Evolutionary conservation across 352 stramenopile genomes (phyloP), one percentile per base, ranked within the genome.

Genomic region (Phytophthora sojae): DNA sequence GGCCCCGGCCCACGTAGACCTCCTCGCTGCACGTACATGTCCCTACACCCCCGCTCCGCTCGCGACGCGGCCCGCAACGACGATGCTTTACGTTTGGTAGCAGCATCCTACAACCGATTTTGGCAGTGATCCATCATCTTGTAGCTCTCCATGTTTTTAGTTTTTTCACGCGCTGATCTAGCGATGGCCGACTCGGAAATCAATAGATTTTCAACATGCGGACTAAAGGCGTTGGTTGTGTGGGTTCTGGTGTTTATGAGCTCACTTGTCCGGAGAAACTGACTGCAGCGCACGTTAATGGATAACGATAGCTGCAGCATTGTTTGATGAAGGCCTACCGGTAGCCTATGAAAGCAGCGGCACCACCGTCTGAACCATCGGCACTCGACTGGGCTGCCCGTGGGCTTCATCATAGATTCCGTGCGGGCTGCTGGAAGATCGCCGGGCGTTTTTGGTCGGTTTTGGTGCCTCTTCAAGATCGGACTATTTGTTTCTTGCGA

Each of bases 51-150:
- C 64, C 69, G 58, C 53, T 63, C 30, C 57, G 25, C 59, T 64
- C 58, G 61, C 61, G 55, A 74, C 60, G 70, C 64, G 59, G 56
- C 54, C 59, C 69, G 69, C 73, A 78, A 77, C 73, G 73, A 80
- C 73, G 73, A 78, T 78, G 69, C 73, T 76, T 78, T 80, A 80
- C 73, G 69, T 78, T 78, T 64, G 73, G 69, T 80, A 80, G 64
- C 61, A 80, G 73, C 73, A 80, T 78, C 69, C 73, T 80, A 80
- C 73, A 78, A 73, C 61, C 57, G 73, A 80, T 73, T 67, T 69
- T 78, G 73, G 69, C 69, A 76, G 49, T 80, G 69, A 59, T 68
- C 64, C 73, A 64, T 70, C 60, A 73, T 78, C 73, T 73, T 78
- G 69, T 76, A 80, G 73, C 54, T 54, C 52, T 30, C 67, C 32